phyloP scores from a whole-genome alignment of 2,329 filamentous ascomycete species.

The Alternaria alternata region DNA sequence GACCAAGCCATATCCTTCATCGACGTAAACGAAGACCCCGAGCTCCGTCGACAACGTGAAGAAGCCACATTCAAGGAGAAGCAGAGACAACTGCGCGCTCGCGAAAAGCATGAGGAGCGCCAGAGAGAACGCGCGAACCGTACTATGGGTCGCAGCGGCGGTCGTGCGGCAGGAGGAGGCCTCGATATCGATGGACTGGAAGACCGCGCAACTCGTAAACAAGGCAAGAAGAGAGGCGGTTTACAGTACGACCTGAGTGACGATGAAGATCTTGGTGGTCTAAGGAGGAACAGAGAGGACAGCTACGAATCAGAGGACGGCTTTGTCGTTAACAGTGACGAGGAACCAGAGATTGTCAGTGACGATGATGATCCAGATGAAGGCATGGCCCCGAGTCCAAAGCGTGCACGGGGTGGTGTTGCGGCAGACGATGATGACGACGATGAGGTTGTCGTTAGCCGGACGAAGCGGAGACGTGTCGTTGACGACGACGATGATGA shows the following conservation, averaged over 20 bases:
- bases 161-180: slow-evolving; percentile 65
- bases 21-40: slow-evolving; percentile 75
- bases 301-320: slow-evolving; percentile 83
- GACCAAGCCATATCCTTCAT: slow-evolving; percentile 70
- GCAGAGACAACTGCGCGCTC: slow-evolving; percentile 67
- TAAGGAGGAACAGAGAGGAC: slow-evolving; percentile 69
- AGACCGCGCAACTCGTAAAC: slow-evolving; percentile 53
- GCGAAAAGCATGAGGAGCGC: slow-evolving; percentile 72
- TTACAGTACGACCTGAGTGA: slow-evolving; percentile 66
- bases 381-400: slow-evolving; percentile 54
- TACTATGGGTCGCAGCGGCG: slow-evolving; percentile 58
- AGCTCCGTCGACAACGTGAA: slow-evolving; percentile 75
- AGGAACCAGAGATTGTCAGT: slow-evolving; percentile 70
- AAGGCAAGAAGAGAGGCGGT: slow-evolving; percentile 45
- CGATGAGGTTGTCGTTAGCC: slow-evolving; percentile 42
- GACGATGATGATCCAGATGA: slow-evolving; percentile 65
- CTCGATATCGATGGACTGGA: slow-evolving; percentile 67
- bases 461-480: slow-evolving; percentile 54
- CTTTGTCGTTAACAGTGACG: slow-evolving; percentile 78
- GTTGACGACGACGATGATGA: slow-evolving; percentile 60
- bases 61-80: slow-evolving; percentile 79
- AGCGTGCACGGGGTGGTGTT: slow-evolving; percentile 47
- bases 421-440: slow-evolving; percentile 46
- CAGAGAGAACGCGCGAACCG: slow-evolving; percentile 66
- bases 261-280: slow-evolving; percentile 77